These are phyloP conservation scores for Aschersonia sp. DNA, from an alignment of 2,329 filamentous ascomycete genomes.

Conservation along the genomic window DNA sequence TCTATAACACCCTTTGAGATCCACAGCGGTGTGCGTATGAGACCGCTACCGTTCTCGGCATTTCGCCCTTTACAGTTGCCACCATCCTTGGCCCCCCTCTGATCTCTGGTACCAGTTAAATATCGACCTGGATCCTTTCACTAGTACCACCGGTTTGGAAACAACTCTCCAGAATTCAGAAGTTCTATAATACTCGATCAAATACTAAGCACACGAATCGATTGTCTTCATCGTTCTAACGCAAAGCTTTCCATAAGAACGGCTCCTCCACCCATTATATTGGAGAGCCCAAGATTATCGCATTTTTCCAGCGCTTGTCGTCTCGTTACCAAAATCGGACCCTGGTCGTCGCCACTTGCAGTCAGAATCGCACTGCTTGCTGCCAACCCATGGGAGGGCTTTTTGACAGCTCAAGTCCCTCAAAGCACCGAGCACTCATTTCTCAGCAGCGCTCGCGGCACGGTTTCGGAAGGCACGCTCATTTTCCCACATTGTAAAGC, in stretches of 20 bases:
- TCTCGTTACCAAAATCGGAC: slow-evolving; percentile 2
- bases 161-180: background rate
- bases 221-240: background rate
- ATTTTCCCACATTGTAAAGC: background rate
- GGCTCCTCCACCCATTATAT: slow-evolving; percentile 2
- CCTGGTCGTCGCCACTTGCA: slow-evolving; percentile 6
- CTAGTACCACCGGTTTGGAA: slow-evolving; percentile 1
- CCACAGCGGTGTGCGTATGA: slow-evolving; percentile 2
- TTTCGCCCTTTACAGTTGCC: slow-evolving; percentile 4
- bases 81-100: background rate
- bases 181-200: background rate
- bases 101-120: slow-evolving; percentile 4
- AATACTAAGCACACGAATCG: background rate
- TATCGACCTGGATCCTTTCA: slow-evolving; percentile 6
- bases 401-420: slow-evolving; percentile 2
- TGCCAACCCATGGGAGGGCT: background rate
- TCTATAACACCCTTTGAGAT: slow-evolving; percentile 1
- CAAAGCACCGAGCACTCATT: background rate
- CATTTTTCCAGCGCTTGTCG: background rate
- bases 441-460: slow-evolving; percentile 1
- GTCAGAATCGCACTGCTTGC: slow-evolving; percentile 1
- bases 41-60: slow-evolving; percentile 3
- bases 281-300: slow-evolving; percentile 1
- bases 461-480: background rate
- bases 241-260: background rate